These are phyloP conservation scores for Buxus sempervirens DNA, from an alignment of 164 flowering plant species.

Conservation along the genomic window DNA sequence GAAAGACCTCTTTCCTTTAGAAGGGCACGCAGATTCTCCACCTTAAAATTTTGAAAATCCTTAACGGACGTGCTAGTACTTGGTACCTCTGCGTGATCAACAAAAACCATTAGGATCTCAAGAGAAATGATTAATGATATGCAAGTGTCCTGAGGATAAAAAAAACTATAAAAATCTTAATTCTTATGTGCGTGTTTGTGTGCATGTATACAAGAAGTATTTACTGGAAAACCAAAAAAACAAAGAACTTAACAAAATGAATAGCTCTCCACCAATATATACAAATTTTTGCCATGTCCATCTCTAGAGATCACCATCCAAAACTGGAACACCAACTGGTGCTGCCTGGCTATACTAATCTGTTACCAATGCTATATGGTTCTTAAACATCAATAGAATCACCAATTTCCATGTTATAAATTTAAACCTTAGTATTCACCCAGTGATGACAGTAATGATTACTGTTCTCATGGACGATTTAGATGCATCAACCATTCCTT, in stretches of 20 bases:
- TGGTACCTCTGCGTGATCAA: slow-evolving; percentile 46
- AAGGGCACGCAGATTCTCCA: slow-evolving; percentile 66
- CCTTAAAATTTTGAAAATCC: slow-evolving; percentile 58
- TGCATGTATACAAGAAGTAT: too few species aligned
- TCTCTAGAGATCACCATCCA: background rate
- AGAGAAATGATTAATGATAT: background rate
- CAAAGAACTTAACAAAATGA: background rate
- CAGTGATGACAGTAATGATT: background rate
- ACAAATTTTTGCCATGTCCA: background rate
- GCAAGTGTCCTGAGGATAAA: background rate
- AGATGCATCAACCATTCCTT: too few species aligned
- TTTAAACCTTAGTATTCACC: background rate
- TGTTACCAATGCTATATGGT: background rate
- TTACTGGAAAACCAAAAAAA: background rate
- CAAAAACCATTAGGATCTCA: slow-evolving; percentile 9
- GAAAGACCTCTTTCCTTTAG: slow-evolving; percentile 68
- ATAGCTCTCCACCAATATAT: background rate
- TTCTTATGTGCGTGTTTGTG: too few species aligned
- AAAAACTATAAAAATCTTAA: background rate
- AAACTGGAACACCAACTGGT: background rate
- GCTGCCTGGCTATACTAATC: background rate
- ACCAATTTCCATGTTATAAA: background rate
- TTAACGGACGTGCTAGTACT: slow-evolving; percentile 26
- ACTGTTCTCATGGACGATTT: too few species aligned
- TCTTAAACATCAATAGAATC: background rate